Base-by-base conservation (phyloP, 169 alveolate genomes). In the Eimeria tenella region DNA sequence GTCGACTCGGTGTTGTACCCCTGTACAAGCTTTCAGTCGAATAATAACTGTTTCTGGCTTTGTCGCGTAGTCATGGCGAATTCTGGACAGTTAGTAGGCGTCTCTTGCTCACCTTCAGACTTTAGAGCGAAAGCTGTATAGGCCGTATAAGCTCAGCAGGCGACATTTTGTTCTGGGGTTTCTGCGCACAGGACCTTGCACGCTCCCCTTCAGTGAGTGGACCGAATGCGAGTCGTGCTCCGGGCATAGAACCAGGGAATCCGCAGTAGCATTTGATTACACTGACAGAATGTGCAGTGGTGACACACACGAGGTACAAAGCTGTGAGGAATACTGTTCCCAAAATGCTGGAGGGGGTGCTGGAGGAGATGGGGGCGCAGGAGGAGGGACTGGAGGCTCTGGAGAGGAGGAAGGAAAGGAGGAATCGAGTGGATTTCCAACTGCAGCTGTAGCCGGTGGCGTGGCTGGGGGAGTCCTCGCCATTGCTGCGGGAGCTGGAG, bases 361-460 rank as follows among this genome's bases (percentile, higher is more conserved):
- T 17, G 87, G 74, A n/a, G 23, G 1, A 13, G 87, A 21, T 4
- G 75, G 65, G n/a, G 63, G 74, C 52, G 77, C 19, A 5, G 60
- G 56, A 4, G 58, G 53, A 56, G 86, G 58, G 62, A 62, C 15
- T 21, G 73, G 21, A 53, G 21, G n/a, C 75, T 21, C 58, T 31
- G 42, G 52, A 13, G 86, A 5, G 31, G 86, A 42, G 19, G 83
- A 90, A 60, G 19, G 6, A 3, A 77, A 81, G 55, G 86, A 77
- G 9, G 94, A 91, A 81, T 62, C 50, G 6, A 53, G 65, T 21
- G 87, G 87, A 5, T 55, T 50, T 21, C 75, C 87, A 50, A 60
- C 92, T 1, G 95, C 93, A 13, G 92, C 95, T 7, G 79, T 92
- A 49, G 95, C 95, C 53, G 95, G 95, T 9, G 95, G 95, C 25